Percentiles rank a stretch among this genome's conserved stretches.
phyloP scores from a whole-genome alignment of 2,329 filamentous ascomycete genomes.

The Neonectria sp. region DNA sequence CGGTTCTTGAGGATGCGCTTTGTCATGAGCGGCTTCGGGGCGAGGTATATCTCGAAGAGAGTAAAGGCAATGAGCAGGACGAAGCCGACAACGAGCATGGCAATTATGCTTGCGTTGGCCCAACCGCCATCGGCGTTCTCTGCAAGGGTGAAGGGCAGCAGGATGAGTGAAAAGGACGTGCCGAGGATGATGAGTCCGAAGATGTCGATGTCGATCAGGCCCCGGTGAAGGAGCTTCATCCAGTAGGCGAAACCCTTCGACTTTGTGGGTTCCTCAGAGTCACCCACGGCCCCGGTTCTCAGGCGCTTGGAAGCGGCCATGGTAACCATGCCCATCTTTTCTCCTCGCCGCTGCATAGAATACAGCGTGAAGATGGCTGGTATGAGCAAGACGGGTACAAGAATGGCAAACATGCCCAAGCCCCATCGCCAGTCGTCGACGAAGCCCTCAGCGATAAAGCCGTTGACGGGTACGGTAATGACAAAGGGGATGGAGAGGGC shows the following conservation, averaged over 20 bases:
- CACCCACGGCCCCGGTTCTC: slow-evolving; percentile 22
- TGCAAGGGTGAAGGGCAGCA: slow-evolving; percentile 74
- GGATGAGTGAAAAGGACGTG: slow-evolving; percentile 70
- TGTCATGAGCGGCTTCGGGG: slow-evolving; percentile 53
- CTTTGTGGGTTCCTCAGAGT: slow-evolving; percentile 22
- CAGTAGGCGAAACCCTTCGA: slow-evolving; percentile 44
- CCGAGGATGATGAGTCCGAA: slow-evolving; percentile 64
- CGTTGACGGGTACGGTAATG: slow-evolving; percentile 58
- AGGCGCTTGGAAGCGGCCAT: slow-evolving; percentile 48
- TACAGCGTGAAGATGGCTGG: slow-evolving; percentile 71
- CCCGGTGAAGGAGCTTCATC: slow-evolving; percentile 48
- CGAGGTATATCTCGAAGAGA: slow-evolving; percentile 53
- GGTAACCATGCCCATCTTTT: slow-evolving; percentile 63
- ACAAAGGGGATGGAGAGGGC: slow-evolving; percentile 49
- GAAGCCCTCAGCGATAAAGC: slow-evolving; percentile 58
- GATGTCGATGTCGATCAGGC: slow-evolving; percentile 50
- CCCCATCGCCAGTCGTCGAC: slow-evolving; percentile 72
- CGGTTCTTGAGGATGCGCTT: slow-evolving; percentile 51
- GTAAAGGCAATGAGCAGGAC: slow-evolving; percentile 51
- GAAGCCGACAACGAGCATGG: slow-evolving; percentile 54
- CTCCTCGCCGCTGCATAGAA: slow-evolving; percentile 71
- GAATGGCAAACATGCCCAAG: slow-evolving; percentile 74
- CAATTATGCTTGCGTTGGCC: slow-evolving; percentile 51
- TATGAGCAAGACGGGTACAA: slow-evolving; percentile 69
- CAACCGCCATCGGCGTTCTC: slow-evolving; percentile 52